Conservation (phyloP, 371 early-diverging fungal genomes). For the Catenaria anguillulae region DNA sequence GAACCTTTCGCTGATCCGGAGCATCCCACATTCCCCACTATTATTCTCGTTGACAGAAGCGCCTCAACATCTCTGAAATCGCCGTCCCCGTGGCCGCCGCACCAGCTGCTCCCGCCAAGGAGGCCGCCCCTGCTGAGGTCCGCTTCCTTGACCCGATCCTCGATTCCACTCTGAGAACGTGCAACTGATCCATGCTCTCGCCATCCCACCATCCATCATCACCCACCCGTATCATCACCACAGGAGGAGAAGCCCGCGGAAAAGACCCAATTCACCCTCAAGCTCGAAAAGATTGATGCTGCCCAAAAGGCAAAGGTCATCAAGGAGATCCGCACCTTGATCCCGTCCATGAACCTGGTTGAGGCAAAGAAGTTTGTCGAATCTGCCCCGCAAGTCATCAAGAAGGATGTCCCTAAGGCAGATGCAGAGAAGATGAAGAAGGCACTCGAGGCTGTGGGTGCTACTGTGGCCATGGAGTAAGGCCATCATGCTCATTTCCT, state of each 20-base stretch:
- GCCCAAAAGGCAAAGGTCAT: slow-evolving; percentile 93
- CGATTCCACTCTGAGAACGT: background rate
- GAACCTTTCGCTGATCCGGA: no score
- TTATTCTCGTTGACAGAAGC: no score
- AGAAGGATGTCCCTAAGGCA: slow-evolving; percentile 79
- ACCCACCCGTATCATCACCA: background rate
- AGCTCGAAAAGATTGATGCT: slow-evolving; percentile 89
- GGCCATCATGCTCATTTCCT: no score
- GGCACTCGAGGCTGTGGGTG: slow-evolving; percentile 83
- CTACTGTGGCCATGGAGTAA: slow-evolving; percentile 81
- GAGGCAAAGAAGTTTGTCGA: slow-evolving; percentile 99
- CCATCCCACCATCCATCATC: no score
- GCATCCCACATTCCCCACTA: no score
- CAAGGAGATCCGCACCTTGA: slow-evolving; percentile 85
- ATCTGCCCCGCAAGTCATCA: slow-evolving; percentile 85
- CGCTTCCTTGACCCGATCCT: background rate
- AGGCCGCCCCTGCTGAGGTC: slow-evolving; percentile 32
- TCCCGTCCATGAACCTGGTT: slow-evolving; percentile 83
- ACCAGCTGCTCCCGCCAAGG: slow-evolving; percentile 41
- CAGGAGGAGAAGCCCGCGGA: slow-evolving; percentile 68
- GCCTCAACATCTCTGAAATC: slow-evolving; percentile 82
- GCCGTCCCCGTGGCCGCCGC: slow-evolving; percentile 67
- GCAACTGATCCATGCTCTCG: no score
- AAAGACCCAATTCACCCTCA: slow-evolving; percentile 86
- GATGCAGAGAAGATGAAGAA: slow-evolving; percentile 96